Percentiles rank a stretch among this genome's conserved stretches.
Conservation (phyloP, 2,329 filamentous ascomycete species). For the Mycosphaerella sp. region DNA sequence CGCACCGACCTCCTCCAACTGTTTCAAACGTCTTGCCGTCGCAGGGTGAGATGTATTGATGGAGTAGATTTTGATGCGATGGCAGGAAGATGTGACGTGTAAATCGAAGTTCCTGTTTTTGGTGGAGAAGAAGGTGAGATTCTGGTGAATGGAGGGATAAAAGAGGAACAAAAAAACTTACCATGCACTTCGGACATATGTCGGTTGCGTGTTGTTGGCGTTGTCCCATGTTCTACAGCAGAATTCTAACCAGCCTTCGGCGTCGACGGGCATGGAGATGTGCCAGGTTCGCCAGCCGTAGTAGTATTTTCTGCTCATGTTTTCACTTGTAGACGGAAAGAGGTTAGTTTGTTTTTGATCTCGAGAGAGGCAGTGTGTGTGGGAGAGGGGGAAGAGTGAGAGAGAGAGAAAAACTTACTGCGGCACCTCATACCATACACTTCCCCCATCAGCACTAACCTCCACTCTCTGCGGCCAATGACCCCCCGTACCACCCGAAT, state of each 20-base stretch:
- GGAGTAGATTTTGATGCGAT: constrained; percentile 57
- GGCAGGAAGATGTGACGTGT: constrained; percentile 58
- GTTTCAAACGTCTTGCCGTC: constrained; percentile 47
- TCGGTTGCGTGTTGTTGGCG: constrained; percentile 44
- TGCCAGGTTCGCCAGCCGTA: constrained; percentile 62
- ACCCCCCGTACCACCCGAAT: constrained; percentile 36
- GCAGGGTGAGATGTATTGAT: constrained; percentile 49
- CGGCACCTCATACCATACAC: constrained; percentile 59
- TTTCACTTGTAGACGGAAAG: constrained; percentile 34
- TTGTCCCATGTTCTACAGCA: constrained; percentile 43
- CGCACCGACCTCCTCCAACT: constrained; percentile 46
- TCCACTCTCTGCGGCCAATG: constrained; percentile 55
- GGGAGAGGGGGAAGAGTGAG: too few relatives aligned
- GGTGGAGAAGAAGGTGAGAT: constrained; percentile 8
- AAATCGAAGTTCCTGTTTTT: constrained; percentile 55
- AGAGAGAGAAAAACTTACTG: constrained; percentile 15
- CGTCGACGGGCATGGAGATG: constrained; percentile 53
- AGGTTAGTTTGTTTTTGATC: too few relatives aligned
- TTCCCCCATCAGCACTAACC: constrained; percentile 57
- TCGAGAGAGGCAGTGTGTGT: too few relatives aligned
- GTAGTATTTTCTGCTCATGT: constrained; percentile 56
- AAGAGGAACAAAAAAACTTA: constrained; percentile 17
- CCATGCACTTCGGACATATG: constrained; percentile 41
- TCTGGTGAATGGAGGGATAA: neutral
- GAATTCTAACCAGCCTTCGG: constrained; percentile 45